Percentiles rank a stretch among this genome's conserved stretches.
Conservation (phyloP, 768 basidiomycete genomes). For the Suillus ampliporus region DNA sequence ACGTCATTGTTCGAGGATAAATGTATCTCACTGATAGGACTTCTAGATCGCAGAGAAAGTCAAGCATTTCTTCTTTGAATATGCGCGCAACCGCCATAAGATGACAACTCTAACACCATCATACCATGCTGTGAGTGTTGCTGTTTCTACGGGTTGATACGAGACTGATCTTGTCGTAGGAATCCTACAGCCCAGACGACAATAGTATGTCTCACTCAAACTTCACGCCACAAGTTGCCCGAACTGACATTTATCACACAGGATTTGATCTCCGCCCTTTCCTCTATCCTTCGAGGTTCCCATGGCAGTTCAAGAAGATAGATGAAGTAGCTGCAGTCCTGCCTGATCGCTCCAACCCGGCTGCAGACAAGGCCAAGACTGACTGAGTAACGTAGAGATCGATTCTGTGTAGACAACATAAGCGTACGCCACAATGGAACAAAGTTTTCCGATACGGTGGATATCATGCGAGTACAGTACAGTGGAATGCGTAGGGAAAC, state of each 20-base stretch:
- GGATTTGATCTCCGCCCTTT: constrained; percentile 97
- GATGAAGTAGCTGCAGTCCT: constrained; percentile 81
- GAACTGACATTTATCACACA: constrained; percentile 36
- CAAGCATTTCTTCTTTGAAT: constrained; percentile 95
- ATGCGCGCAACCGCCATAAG: constrained; percentile 97
- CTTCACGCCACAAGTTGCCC: background rate
- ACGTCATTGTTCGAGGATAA: constrained; percentile 13
- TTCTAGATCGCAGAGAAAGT: constrained; percentile 94
- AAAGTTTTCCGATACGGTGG: background rate
- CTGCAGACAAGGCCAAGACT: constrained; percentile 51
- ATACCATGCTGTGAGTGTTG: constrained; percentile 82
- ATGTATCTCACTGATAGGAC: background rate
- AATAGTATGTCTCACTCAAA: constrained; percentile 66
- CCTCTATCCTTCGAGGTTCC: constrained; percentile 93
- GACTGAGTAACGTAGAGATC: constrained; percentile 43
- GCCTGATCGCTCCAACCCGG: constrained; percentile 66
- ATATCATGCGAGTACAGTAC: constrained; percentile 9
- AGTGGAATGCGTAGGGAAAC: background rate
- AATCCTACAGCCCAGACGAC: constrained; percentile 96
- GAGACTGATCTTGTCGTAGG: constrained; percentile 49
- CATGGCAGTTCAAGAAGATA: constrained; percentile 97
- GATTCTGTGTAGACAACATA: constrained; percentile 19
- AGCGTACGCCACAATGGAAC: background rate
- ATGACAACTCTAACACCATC: constrained; percentile 96
- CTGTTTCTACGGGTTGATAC: background rate